Base-by-base conservation (phyloP, 345 rosid genomes). In the Schrenkiella parvula region DNA sequence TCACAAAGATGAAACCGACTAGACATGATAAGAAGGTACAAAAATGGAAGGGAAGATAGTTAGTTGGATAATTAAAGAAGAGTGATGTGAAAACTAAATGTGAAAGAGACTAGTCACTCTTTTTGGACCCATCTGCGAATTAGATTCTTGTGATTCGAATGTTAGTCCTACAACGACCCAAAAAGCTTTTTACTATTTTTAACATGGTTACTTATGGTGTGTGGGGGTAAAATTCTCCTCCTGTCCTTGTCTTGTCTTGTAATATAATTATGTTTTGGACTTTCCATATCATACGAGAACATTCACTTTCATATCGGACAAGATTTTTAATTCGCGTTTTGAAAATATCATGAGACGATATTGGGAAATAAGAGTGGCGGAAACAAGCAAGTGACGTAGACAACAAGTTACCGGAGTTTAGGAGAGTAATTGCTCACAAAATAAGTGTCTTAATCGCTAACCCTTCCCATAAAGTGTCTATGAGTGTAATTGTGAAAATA, bases 21-120 rank as follows among this genome's bases (percentile, higher is more conserved):
- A 60, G 57, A 58, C 74, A 35, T 17, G 47, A 34, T 42, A 58
- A 57, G 23, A 29, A 34, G 25, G 75, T 50, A 26, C 67, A 35
- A 34, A 35, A 34, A 34, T 12, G n/a, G 48, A 38, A 60, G 59
- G 35, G 50, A 9, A 60, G 38, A 60, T 18, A 37, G 38, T 50
- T 37, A 14, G 50, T 38, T 26, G 32, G 59, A 17, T 47, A 13
- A 38, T 8, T 6, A 13, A 70, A 23, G 26, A 37, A 47, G 19
- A 38, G 59, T 55, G 10, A 34, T 1, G 34, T 35, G 10, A n/a
- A n/a, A 29, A 11, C 8, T 52, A 21, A 52, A 72, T 62, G 55
- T 21, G 76, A 71, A 19, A 50, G 61, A 48, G 61, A 51, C 57
- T 51, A 39, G 62, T 2, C 35, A 43, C 15, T 31, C 17, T 11